Percentiles rank a stretch among this genome's conserved stretches.
phyloP scores from a whole-genome alignment of 257 asterid species.

The Osmanthus fragrans region DNA sequence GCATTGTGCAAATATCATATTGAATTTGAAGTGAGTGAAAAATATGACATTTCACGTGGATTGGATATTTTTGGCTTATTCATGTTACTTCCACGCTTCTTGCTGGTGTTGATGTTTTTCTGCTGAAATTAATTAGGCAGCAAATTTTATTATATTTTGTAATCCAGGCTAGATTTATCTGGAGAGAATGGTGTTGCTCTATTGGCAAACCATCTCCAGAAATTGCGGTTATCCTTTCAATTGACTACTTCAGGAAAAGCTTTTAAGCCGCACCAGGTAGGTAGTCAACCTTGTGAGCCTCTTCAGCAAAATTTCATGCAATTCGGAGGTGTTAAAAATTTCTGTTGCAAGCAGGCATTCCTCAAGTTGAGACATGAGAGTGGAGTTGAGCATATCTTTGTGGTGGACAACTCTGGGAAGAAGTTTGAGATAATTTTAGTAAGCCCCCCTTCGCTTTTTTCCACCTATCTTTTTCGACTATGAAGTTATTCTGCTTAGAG shows the following conservation, averaged over 20 bases:
- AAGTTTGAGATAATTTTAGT: slow-evolving; percentile 74
- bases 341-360: slow-evolving; percentile 66
- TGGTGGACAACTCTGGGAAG: slow-evolving; percentile 69
- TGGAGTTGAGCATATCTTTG: slow-evolving; percentile 87
- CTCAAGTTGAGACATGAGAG: slow-evolving; percentile 77
- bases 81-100: neutral
- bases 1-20: neutral
- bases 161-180: slow-evolving; percentile 63
- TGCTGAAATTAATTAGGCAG: slow-evolving; percentile 4
- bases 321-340: slow-evolving; percentile 19
- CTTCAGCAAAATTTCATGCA: slow-evolving; percentile 4
- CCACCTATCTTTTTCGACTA: neutral
- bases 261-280: slow-evolving; percentile 92
- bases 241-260: slow-evolving; percentile 66
- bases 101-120: neutral
- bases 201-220: slow-evolving; percentile 97
- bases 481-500: slow-evolving; percentile 1
- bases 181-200: slow-evolving; percentile 55
- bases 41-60: neutral
- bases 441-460: slow-evolving; percentile 39
- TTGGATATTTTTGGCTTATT: neutral
- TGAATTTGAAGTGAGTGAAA: neutral
- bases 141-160: slow-evolving; percentile 13
- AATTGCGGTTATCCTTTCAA: slow-evolving; percentile 67
- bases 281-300: slow-evolving; percentile 15